Percentiles rank a stretch among this genome's conserved stretches.
Evolutionary conservation across 2,329 filamentous ascomycete genomes (phyloP).

Genomic region (Trichoderma atroviride): DNA sequence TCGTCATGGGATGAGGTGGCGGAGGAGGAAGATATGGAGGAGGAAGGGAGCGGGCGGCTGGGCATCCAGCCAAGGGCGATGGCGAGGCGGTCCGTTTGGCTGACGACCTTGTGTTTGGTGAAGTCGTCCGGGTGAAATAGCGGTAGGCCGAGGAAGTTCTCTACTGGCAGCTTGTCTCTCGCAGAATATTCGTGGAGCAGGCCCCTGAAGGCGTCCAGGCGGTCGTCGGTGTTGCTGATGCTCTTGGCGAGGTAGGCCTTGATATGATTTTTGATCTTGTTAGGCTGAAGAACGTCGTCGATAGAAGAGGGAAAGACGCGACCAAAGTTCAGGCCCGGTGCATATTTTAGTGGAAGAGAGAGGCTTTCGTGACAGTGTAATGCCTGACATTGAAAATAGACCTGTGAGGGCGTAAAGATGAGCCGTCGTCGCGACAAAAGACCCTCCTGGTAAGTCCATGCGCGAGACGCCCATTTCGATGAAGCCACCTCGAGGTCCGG

Average conservation of each 20-base stretch:
- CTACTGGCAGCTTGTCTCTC: conserved; percentile 34
- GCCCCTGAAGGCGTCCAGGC: conserved; percentile 41
- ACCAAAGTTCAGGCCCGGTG: conserved; percentile 38
- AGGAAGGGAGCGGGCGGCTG: conserved; percentile 32
- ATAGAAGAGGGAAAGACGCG: conserved; percentile 37
- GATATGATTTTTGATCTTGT: conserved; percentile 36
- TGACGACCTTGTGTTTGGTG: conserved; percentile 34
- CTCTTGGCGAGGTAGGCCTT: conserved; percentile 39
- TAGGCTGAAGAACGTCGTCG: conserved; percentile 32
- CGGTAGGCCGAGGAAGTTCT: conserved; percentile 41
- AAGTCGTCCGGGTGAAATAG: conserved; percentile 42
- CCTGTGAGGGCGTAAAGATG: conserved; percentile 43
- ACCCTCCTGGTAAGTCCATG: conserved; percentile 44
- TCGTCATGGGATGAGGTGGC: conserved; percentile 26
- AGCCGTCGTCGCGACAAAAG: conserved; percentile 42
- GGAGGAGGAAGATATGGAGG: conserved; percentile 24
- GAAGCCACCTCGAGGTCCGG: conserved; percentile 42
- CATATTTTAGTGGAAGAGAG: conserved; percentile 38
- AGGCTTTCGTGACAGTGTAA: conserved; percentile 45
- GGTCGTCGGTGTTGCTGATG: conserved; percentile 35
- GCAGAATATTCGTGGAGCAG: conserved; percentile 37
- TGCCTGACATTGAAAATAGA: conserved; percentile 44
- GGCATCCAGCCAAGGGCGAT: conserved; percentile 42
- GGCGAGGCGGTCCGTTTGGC: conserved; percentile 41
- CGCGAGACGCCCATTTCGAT: conserved; percentile 42